These are phyloP conservation scores for Phoma sp. DNA, from an alignment of 2,329 filamentous ascomycete genomes.

Conservation along the genomic window DNA sequence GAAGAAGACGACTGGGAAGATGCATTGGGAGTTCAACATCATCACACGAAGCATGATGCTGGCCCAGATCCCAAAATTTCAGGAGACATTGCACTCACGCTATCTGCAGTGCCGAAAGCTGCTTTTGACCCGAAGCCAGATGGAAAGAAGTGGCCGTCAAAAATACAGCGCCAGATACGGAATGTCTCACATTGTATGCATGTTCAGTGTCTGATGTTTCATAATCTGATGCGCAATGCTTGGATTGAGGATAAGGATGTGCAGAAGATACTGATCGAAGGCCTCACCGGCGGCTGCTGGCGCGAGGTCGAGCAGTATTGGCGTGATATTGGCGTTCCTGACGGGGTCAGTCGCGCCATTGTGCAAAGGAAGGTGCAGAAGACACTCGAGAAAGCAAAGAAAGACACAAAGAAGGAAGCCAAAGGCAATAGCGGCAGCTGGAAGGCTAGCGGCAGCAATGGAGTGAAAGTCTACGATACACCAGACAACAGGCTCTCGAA, in stretches of 20 bases:
- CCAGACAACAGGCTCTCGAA: constrained; percentile 26
- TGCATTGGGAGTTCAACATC: constrained; percentile 49
- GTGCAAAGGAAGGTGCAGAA: constrained; percentile 68
- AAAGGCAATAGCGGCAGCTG: constrained; percentile 39
- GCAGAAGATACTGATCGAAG: constrained; percentile 41
- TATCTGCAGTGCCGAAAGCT: constrained; percentile 50
- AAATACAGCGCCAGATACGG: constrained; percentile 81
- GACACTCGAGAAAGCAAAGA: constrained; percentile 65
- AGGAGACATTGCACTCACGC: constrained; percentile 76
- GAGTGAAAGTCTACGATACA: constrained; percentile 39
- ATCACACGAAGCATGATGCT: constrained; percentile 34
- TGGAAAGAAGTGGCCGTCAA: constrained; percentile 84
- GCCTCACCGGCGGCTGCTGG: constrained; percentile 43
- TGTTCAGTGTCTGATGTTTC: constrained; percentile 85
- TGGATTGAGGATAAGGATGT: constrained; percentile 48
- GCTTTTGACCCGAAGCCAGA: constrained; percentile 53
- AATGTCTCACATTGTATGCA: constrained; percentile 86
- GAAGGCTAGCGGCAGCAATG: constrained; percentile 53
- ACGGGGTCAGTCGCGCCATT: constrained; percentile 79
- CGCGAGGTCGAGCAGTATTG: constrained; percentile 53
- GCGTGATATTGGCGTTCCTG: constrained; percentile 81
- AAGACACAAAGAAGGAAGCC: constrained; percentile 65
- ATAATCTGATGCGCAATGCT: constrained; percentile 73
- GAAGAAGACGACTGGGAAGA: constrained; percentile 52
- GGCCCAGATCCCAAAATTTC: constrained; percentile 58